Evolutionary conservation across 768 basidiomycete genomes (phyloP).

Genomic region (Boletus bicolor): DNA sequence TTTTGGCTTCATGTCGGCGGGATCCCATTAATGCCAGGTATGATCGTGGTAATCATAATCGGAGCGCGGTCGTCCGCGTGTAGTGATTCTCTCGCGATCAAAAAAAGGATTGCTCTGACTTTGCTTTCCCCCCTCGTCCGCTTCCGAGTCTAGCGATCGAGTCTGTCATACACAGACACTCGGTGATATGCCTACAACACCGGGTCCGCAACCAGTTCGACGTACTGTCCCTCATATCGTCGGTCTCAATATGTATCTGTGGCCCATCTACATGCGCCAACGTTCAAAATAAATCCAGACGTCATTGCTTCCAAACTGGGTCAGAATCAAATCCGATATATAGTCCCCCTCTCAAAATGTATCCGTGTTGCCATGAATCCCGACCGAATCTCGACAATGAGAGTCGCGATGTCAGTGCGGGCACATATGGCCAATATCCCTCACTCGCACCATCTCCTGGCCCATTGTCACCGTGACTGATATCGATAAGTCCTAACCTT

Average conservation of each 20-base stretch:
- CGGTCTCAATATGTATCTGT: neutral
- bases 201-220: neutral
- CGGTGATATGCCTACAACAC: neutral
- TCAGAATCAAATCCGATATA: neutral
- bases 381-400: neutral
- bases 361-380: neutral
- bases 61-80: neutral
- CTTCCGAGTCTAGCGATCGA: neutral
- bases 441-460: neutral
- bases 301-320: neutral
- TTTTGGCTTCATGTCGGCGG: neutral
- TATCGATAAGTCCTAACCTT: neutral
- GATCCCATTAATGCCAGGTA: no score
- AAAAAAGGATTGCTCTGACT: neutral
- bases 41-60: neutral
- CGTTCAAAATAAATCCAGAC: neutral
- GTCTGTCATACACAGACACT: neutral
- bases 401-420: constrained; percentile 1
- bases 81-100: neutral
- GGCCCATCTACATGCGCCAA: neutral
- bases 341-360: neutral
- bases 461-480: constrained; percentile 14
- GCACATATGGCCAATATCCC: constrained; percentile 21
- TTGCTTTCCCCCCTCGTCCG: neutral
- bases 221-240: neutral